Percentiles rank a stretch among this genome's conserved stretches.
Evolutionary conservation across 2,329 filamentous ascomycete genomes (phyloP).

Genomic region (Penicillium sp.): DNA sequence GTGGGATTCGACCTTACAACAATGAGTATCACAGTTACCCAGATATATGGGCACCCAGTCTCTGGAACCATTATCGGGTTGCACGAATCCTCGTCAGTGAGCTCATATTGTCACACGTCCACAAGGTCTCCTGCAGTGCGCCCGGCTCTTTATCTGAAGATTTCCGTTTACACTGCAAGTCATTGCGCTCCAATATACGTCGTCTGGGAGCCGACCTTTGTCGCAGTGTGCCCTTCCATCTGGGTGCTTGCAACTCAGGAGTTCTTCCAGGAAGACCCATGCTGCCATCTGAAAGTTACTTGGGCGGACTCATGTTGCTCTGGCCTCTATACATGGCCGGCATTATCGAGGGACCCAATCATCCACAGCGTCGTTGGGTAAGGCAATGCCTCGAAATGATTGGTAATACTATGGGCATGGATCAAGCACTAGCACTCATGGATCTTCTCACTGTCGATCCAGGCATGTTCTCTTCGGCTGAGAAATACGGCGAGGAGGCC

Average conservation of each 20-base stretch:
- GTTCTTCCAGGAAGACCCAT: conserved; percentile 16
- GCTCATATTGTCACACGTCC: conserved; percentile 45
- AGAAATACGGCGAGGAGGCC: neutral
- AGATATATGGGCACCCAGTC: conserved; percentile 58
- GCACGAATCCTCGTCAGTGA: conserved; percentile 60
- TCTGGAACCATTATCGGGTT: conserved; percentile 66
- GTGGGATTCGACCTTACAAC: conserved; percentile 46
- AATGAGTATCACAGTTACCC: conserved; percentile 61
- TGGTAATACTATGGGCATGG: conserved; percentile 42
- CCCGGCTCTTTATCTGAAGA: conserved; percentile 29
- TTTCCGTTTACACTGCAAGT: conserved; percentile 34
- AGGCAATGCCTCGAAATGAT: conserved; percentile 37
- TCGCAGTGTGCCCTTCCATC: conserved; percentile 41
- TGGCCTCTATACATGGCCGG: conserved; percentile 45
- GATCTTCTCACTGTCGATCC: conserved; percentile 35
- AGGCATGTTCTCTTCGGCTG: conserved; percentile 27
- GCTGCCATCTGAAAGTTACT: conserved; percentile 29
- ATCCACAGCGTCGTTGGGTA: conserved; percentile 37
- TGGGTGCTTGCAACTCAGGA: conserved; percentile 30
- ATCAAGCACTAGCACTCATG: conserved; percentile 42
- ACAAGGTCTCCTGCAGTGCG: conserved; percentile 27
- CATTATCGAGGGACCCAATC: conserved; percentile 32
- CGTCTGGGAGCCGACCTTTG: conserved; percentile 42
- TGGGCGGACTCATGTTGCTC: conserved; percentile 40
- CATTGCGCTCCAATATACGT: conserved; percentile 32